Percentiles rank a stretch among this genome's conserved stretches.
Evolutionary conservation across 441 rosid genomes (phyloP).

Genomic region (Bruguiera hainesii): DNA sequence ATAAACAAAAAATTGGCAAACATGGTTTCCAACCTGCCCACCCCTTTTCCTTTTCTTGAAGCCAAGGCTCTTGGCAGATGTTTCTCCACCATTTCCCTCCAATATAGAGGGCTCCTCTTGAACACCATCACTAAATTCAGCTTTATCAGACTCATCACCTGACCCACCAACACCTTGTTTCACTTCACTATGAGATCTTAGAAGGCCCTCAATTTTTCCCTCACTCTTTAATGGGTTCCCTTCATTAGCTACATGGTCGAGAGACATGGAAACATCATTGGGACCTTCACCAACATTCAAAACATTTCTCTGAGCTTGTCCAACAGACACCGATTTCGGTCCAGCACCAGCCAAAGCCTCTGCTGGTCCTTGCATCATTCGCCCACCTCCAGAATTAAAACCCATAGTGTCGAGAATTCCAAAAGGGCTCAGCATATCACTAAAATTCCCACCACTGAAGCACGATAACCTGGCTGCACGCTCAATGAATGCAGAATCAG

Average conservation of each 20-base stretch:
- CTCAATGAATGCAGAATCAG: conserved; percentile 89
- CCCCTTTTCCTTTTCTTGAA: conserved; percentile 76
- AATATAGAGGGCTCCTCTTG: conserved; percentile 43
- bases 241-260: conserved; percentile 38
- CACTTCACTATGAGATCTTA: conserved; percentile 49
- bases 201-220: conserved; percentile 43
- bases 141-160: conserved; percentile 76
- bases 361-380: conserved; percentile 47
- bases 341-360: conserved; percentile 38
- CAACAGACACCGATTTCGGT: conserved; percentile 36
- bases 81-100: conserved; percentile 49
- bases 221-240: conserved; percentile 46
- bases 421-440: conserved; percentile 67
- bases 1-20: conserved; percentile 9
- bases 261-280: conserved; percentile 41
- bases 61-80: conserved; percentile 46
- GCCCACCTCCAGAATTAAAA: conserved; percentile 49
- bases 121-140: conserved; percentile 65
- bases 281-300: conserved; percentile 47
- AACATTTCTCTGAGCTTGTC: conserved; percentile 47
- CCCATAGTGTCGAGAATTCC: conserved; percentile 55
- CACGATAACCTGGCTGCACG: conserved; percentile 93
- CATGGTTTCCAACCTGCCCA: conserved; percentile 46
- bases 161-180: conserved; percentile 66
- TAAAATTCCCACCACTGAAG: conserved; percentile 70